Evolutionary conservation across 2,329 filamentous ascomycete species (phyloP).

Genomic region (Beauveria brongniartii): DNA sequence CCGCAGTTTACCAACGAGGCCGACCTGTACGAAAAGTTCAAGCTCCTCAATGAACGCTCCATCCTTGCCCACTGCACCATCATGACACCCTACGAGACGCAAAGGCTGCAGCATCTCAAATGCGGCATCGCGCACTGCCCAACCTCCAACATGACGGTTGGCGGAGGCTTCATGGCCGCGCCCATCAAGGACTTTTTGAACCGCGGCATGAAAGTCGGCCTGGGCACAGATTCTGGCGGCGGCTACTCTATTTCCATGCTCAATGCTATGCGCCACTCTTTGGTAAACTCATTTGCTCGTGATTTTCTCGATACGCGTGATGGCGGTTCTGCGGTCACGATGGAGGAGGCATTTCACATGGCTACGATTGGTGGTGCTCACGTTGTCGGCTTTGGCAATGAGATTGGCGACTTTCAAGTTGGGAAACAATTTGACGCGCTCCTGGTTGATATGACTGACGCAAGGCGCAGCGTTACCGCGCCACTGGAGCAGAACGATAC

Average conservation of each 20-base stretch:
- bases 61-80: constrained; percentile 62
- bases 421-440: constrained; percentile 58
- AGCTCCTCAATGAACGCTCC: constrained; percentile 43
- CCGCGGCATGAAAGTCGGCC: constrained; percentile 53
- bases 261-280: constrained; percentile 48
- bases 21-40: constrained; percentile 49
- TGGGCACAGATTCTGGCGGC: constrained; percentile 58
- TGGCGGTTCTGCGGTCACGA: constrained; percentile 34
- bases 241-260: constrained; percentile 54
- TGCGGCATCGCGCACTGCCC: constrained; percentile 60
- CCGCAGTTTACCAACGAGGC: constrained; percentile 48
- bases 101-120: constrained; percentile 33
- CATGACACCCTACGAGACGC: constrained; percentile 48
- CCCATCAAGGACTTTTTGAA: constrained; percentile 49
- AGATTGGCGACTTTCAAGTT: constrained; percentile 46
- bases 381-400: constrained; percentile 46
- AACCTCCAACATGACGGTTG: constrained; percentile 54
- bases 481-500: constrained; percentile 43
- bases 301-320: constrained; percentile 31
- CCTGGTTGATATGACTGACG: constrained; percentile 33
- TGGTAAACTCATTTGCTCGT: constrained; percentile 44
- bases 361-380: constrained; percentile 53
- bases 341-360: constrained; percentile 50
- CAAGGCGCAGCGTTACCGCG: constrained; percentile 37
- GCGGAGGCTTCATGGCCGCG: constrained; percentile 54